phyloP scores from a whole-genome alignment of 2,329 filamentous ascomycete genomes.

The Chaetomium olivaceum region DNA sequence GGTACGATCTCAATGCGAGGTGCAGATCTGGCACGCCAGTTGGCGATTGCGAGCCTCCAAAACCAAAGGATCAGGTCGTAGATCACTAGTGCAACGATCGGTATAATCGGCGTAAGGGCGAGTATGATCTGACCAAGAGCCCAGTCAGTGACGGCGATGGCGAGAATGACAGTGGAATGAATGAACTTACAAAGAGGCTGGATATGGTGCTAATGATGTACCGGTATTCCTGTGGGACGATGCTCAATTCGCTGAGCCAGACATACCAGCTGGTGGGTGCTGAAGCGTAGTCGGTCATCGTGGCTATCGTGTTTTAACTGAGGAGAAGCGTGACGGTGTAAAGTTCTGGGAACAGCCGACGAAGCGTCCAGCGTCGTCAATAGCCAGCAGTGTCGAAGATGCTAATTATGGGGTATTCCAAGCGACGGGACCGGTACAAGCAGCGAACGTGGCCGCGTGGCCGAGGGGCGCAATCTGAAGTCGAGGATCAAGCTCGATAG shows the following conservation, averaged over 20 bases:
- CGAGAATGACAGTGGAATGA: not conserved
- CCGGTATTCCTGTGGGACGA: conserved; percentile 29
- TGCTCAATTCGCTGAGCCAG: conserved; percentile 28
- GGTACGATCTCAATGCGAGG: not conserved
- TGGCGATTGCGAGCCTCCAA: conserved; percentile 46
- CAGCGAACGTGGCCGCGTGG: not conserved
- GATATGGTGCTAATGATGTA: conserved; percentile 33
- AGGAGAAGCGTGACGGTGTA: not conserved
- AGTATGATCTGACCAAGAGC: conserved; percentile 42
- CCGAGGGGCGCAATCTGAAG: not conserved
- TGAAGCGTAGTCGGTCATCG: conserved; percentile 20
- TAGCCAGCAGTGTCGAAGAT: not conserved
- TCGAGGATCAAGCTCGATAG: not conserved
- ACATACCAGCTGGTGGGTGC: conserved; percentile 25
- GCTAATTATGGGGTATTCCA: not conserved
- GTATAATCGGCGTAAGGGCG: conserved; percentile 49
- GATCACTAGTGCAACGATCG: conserved; percentile 49
- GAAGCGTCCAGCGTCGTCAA: not conserved
- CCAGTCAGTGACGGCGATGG: conserved; percentile 11
- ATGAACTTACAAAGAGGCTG: conserved; percentile 34
- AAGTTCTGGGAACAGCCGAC: not conserved
- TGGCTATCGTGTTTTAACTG: not conserved
- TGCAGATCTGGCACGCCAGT: not conserved
- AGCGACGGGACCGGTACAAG: not conserved
- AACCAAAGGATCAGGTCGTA: conserved; percentile 57